Base-by-base conservation (phyloP, 805 yeast species). In the Ogataea pilisensis region DNA sequence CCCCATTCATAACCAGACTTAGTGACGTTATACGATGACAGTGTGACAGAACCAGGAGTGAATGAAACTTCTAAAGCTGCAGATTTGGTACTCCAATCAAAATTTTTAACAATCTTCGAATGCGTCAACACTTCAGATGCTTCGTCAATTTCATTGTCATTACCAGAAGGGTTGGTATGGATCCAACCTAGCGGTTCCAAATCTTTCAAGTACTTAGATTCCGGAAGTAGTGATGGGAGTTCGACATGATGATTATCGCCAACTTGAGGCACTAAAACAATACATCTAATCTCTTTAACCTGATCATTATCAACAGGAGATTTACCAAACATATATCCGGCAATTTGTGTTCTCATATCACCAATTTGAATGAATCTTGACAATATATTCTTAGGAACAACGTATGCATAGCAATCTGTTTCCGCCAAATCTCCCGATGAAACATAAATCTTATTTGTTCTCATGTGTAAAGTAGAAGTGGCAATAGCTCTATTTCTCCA, bases 401-500 rank as follows among this genome's bases (percentile, higher is more conserved):
- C 77, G 54, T 78, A 88, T 0, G 95, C 88, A 49, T 62, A 69
- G 42, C 70, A 72, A 21, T 71, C 80, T 37, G 78, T 76, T 22
- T 68, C 71, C 7, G 63, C 64, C 35, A 66, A 60, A 36, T 80
- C 85, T 22, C 82, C 87, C 9, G 85, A 76, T 3, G 85, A 70
- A 2, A 85, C 79, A 50, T 82, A 88, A 30, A 85, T 77, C 45
- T 86, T 78, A 57, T 83, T 84, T 5, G 90, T 69, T 35, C 96
- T 78, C 59, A 84, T 63, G 52, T 83, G 82, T 35, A 93, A 67
- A 49, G 78, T 73, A 34, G 85, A 73, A 0, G 95, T 73, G 1
- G 95, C 80, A 36, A 93, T 77, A 0, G 97, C 96, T 30, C 95
- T 66, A 39, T 73, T 73, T 51, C 98, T 73, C 99, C 99, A 93